Evolutionary conservation across 148 eudicot genomes (phyloP).

Genomic region (Gaultheria prostrata): DNA sequence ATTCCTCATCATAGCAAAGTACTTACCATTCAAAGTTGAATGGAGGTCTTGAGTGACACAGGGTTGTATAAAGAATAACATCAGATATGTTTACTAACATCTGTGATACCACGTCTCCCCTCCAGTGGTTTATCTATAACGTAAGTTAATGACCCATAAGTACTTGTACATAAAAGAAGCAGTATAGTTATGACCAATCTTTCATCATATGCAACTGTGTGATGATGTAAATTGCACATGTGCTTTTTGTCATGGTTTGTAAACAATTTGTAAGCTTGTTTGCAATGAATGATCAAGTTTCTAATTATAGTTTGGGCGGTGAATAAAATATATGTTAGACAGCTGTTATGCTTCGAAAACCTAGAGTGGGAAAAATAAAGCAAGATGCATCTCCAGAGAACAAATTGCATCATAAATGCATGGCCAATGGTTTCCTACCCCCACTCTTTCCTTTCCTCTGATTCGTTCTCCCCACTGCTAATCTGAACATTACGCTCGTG

Average conservation of each 20-base stretch:
- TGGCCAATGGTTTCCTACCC: not conserved
- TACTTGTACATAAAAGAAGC: not conserved
- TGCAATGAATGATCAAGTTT: not conserved
- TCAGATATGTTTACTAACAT: not conserved
- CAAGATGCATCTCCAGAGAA: not conserved
- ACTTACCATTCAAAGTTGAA: not conserved
- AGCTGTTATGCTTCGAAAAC: not conserved
- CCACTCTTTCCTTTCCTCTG: not conserved
- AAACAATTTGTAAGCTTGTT: not conserved
- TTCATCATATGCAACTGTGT: not conserved
- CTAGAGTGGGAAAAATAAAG: not conserved
- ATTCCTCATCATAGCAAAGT: not conserved
- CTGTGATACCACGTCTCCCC: not conserved
- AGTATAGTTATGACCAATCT: not conserved
- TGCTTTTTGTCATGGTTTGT: not conserved
- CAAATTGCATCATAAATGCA: not conserved
- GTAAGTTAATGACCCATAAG: not conserved
- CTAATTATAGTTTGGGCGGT: not conserved
- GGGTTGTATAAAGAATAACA: not conserved
- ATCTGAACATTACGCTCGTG: conserved; percentile 5
- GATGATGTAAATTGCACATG: not conserved
- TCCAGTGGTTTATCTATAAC: not conserved
- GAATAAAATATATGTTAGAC: not conserved
- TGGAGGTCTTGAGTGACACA: not conserved
- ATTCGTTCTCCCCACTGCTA: conserved; percentile 1